Evolutionary conservation across 164 flowering plant genomes (phyloP), one percentile per base, ranked within the genome.

Genomic region (Platanus orientalis): DNA sequence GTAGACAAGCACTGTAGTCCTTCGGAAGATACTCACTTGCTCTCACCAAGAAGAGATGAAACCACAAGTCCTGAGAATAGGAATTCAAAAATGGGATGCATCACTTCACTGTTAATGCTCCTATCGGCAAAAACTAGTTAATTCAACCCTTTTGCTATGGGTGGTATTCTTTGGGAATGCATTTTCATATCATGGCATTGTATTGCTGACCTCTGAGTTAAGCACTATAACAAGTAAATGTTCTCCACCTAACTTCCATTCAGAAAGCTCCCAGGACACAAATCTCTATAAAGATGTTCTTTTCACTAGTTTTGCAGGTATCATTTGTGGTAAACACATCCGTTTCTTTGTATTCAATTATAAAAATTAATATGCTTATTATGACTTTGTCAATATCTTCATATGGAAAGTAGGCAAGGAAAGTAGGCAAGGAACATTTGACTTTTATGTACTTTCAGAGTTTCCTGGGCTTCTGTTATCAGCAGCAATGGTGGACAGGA

Each of bases 241-340:
- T 57, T 3, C 5, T 12, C 47, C 78, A 44, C 42, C 39, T 36
- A 17, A 63, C 13, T 13, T 73, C 64, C 68, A 67, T 20, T 69
- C 72, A 27, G 67, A 73, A n/a, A 68, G 52, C 11, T 58, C 76
- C 17, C 57, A 67, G 12, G 74, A 64, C 67, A 44, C 70, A 30
- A 76, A 53, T 52, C 75, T 71, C 60, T 89, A 89, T 61, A 72
- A 42, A 70, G 78, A 91, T 78, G 90, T 88, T 64, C 78, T 95
- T 64, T 79, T 95, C 62, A 76, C 97, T 29, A 95, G 91, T 75
- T 81, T 89, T 69, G 99, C 97, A 69, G 97, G 98, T 93, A 78
- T 54, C 42, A 20, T 54, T 28, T 44, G 6, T 69, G 9, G 17
- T 11, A 23, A 28, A 0, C 7, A 19, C n/a, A 50, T 26, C 21